Conservation (phyloP, 1,139 yeast species). For the Pichia sp. region DNA sequence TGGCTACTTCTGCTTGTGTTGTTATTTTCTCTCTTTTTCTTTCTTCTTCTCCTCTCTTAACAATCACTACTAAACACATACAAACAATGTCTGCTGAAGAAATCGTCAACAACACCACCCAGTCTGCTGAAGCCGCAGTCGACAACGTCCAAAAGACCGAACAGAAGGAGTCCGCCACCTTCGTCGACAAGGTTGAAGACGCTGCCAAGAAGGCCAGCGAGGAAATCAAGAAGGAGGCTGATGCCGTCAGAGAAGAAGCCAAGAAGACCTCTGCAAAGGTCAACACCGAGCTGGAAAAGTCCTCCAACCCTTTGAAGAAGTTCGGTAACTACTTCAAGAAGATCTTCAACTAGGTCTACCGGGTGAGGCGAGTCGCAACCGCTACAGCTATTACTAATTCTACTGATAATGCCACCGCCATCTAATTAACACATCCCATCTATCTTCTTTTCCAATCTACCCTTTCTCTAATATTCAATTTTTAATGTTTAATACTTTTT, state of each 20-base stretch:
- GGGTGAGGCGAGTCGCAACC: background rate
- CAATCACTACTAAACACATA: background rate
- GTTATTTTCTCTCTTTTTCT: background rate
- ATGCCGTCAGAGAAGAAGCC: slow-evolving; percentile 18
- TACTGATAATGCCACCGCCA: background rate
- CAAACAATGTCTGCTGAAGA: slow-evolving; percentile 15
- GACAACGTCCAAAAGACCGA: slow-evolving; percentile 12
- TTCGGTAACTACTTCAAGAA: slow-evolving; percentile 13
- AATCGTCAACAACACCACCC: slow-evolving; percentile 10
- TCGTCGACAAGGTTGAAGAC: slow-evolving; percentile 14
- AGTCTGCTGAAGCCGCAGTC: slow-evolving; percentile 16
- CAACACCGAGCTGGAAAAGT: slow-evolving; percentile 18
- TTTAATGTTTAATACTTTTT: slow-evolving; percentile 3
- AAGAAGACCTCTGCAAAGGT: slow-evolving; percentile 15
- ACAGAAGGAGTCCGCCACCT: slow-evolving; percentile 13
- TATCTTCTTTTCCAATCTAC: slow-evolving; percentile 3
- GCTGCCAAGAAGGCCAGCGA: slow-evolving; percentile 13
- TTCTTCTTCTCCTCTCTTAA: background rate
- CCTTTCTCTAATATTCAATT: slow-evolving; percentile 2
- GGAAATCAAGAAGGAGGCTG: slow-evolving; percentile 16
- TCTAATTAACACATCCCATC: background rate
- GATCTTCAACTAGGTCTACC: background rate
- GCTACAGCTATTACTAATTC: background rate
- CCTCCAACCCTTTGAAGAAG: slow-evolving; percentile 17
- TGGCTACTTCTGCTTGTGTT: background rate